These are phyloP conservation scores for Jaapia argillacea DNA, from an alignment of 768 basidiomycete species.

Conservation along the genomic window DNA sequence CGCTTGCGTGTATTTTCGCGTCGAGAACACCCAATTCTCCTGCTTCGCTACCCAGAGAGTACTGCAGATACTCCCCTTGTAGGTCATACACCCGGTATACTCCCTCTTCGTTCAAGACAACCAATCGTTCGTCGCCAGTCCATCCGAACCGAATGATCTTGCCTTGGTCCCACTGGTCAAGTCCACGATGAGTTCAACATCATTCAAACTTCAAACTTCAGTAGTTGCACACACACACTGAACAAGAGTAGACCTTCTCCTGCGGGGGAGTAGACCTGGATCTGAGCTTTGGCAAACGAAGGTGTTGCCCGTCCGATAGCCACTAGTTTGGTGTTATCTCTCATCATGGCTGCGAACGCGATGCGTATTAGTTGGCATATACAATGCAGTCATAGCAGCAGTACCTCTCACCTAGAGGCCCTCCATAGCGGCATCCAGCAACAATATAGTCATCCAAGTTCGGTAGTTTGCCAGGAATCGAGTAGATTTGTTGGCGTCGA, in stretches of 20 bases:
- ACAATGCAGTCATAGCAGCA: slow-evolving; percentile 1
- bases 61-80: slow-evolving; percentile 77
- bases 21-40: slow-evolving; percentile 77
- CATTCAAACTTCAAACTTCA: slow-evolving; percentile 4
- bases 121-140: slow-evolving; percentile 74
- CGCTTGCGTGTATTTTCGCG: slow-evolving; percentile 78
- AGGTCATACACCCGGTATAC: slow-evolving; percentile 84
- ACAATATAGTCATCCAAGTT: slow-evolving; percentile 72
- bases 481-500: slow-evolving; percentile 74
- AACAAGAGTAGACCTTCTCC: slow-evolving; percentile 62
- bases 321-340: slow-evolving; percentile 74
- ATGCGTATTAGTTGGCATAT: neutral
- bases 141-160: slow-evolving; percentile 78
- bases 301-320: slow-evolving; percentile 51
- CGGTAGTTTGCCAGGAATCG: slow-evolving; percentile 68
- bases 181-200: slow-evolving; percentile 9
- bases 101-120: slow-evolving; percentile 87
- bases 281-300: slow-evolving; percentile 63
- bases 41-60: slow-evolving; percentile 76
- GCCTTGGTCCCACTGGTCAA: slow-evolving; percentile 78
- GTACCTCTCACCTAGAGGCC: slow-evolving; percentile 63
- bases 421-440: slow-evolving; percentile 78
- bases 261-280: slow-evolving; percentile 81
- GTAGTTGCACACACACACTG: slow-evolving; percentile 47
- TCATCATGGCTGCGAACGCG: slow-evolving; percentile 60